Evolutionary conservation across 345 rosid genomes (phyloP).

Genomic region (Brassica juncea): DNA sequence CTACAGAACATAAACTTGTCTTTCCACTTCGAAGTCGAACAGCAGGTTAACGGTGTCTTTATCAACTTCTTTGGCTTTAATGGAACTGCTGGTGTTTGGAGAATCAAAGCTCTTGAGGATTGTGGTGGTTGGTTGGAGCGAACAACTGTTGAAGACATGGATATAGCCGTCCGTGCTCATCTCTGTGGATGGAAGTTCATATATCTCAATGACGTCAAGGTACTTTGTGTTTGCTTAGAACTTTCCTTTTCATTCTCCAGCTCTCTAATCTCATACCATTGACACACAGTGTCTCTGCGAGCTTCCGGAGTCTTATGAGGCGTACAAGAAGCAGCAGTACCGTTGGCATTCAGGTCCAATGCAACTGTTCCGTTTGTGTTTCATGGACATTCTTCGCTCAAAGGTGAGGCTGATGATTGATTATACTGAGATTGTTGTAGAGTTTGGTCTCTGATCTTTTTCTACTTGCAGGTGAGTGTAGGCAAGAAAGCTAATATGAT

Average conservation of each 20-base stretch:
- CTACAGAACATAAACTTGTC: conserved; percentile 65
- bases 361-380: conserved; percentile 86
- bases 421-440: neutral
- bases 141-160: conserved; percentile 96
- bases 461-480: conserved; percentile 55
- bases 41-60: conserved; percentile 69
- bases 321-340: conserved; percentile 92
- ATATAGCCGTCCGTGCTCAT: conserved; percentile 91
- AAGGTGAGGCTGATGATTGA: conserved; percentile 49
- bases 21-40: conserved; percentile 76
- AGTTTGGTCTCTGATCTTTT: neutral
- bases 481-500: conserved; percentile 81
- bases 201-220: conserved; percentile 85
- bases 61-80: conserved; percentile 72
- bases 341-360: conserved; percentile 99
- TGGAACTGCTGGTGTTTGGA: conserved; percentile 89
- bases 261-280: neutral
- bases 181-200: conserved; percentile 93
- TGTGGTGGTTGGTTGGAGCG: conserved; percentile 97
- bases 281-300: conserved; percentile 75
- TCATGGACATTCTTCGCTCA: conserved; percentile 66
- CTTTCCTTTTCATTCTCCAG: neutral
- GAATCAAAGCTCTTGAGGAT: conserved; percentile 83
- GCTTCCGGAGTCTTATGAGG: conserved; percentile 95
- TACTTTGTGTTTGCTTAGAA: conserved; percentile 13